phyloP scores from a whole-genome alignment of 2,329 filamentous ascomycete species.

The Hirsutella rhossiliensis region DNA sequence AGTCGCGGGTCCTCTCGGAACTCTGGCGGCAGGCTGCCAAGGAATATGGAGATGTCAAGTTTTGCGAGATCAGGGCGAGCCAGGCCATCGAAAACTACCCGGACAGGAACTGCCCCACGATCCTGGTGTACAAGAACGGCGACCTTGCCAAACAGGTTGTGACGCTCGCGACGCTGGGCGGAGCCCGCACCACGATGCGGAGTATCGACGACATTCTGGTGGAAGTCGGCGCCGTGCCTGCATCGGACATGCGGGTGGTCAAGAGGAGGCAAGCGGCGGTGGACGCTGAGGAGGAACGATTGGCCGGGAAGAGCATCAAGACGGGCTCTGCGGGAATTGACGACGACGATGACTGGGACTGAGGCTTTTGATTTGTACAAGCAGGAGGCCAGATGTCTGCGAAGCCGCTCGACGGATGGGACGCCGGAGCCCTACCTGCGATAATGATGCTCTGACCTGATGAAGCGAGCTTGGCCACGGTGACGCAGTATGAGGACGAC shows the following conservation, averaged over 20 bases:
- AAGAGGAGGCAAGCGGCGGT: conserved; percentile 48
- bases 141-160: conserved; percentile 88
- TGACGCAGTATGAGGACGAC: too few species aligned
- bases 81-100: conserved; percentile 96
- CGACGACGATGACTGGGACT: conserved; percentile 52
- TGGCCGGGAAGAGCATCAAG: conserved; percentile 36
- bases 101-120: conserved; percentile 87
- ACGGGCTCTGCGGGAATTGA: conserved; percentile 36
- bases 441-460: too few species aligned
- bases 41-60: conserved; percentile 91
- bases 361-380: conserved; percentile 10
- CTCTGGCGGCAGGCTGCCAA: conserved; percentile 74
- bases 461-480: too few species aligned
- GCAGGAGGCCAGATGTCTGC: neutral
- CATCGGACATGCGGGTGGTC: conserved; percentile 65
- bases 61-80: conserved; percentile 86
- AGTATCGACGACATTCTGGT: conserved; percentile 75
- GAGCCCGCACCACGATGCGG: conserved; percentile 55
- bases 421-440: neutral
- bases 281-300: conserved; percentile 46
- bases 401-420: neutral
- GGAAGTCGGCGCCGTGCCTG: conserved; percentile 66
- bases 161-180: conserved; percentile 71
- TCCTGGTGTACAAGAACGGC: conserved; percentile 82
- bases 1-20: conserved; percentile 73